Evolutionary conservation across 441 rosid genomes (phyloP).

Genomic region (Erodium texanum): DNA sequence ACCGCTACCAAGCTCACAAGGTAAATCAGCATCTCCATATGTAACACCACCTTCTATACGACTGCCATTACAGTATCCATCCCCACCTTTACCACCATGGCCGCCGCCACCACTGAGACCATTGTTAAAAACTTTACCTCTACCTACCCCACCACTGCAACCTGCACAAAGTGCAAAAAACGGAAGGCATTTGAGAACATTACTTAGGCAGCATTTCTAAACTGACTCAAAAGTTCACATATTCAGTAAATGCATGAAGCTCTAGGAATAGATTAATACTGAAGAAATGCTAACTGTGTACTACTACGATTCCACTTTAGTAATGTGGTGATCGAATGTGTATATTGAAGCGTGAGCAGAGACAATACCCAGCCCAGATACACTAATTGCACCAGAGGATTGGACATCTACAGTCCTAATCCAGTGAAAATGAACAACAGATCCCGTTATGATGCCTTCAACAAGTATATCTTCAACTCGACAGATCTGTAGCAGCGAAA

Average conservation of each 20-base stretch:
- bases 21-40: constrained; percentile 77
- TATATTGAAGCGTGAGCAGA: background rate
- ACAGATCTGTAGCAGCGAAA: constrained; percentile 56
- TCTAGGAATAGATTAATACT: background rate
- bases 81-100: constrained; percentile 92
- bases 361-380: constrained; percentile 64
- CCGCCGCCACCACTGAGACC: constrained; percentile 91
- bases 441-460: constrained; percentile 67
- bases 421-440: constrained; percentile 84
- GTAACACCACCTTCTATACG: constrained; percentile 61
- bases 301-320: constrained; percentile 8
- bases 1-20: constrained; percentile 97
- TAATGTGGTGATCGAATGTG: background rate
- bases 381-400: constrained; percentile 52
- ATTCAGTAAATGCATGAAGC: background rate
- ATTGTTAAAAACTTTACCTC: constrained; percentile 54
- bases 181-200: background rate
- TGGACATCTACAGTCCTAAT: constrained; percentile 53
- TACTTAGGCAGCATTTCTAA: background rate
- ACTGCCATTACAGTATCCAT: constrained; percentile 65
- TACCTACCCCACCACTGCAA: constrained; percentile 80
- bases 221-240: background rate
- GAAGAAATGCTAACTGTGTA: background rate
- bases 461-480: constrained; percentile 71
- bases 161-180: constrained; percentile 39